phyloP scores from a whole-genome alignment of 352 stramenopile species.

The Pythium insidiosum region DNA sequence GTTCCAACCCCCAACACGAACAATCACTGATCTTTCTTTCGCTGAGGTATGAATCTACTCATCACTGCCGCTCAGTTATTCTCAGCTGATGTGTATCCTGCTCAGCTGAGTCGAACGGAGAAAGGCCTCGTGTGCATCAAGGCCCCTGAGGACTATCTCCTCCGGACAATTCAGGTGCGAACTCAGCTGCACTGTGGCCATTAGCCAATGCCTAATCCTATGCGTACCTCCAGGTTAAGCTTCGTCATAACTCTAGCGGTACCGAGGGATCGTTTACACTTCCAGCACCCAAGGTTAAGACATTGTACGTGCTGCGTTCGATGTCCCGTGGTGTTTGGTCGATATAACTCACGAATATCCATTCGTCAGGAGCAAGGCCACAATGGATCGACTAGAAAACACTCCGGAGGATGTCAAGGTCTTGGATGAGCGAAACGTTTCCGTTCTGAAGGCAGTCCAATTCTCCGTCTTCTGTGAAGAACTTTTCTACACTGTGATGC shows the following conservation, averaged over 20 bases:
- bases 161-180: conserved; percentile 65
- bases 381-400: conserved; percentile 52
- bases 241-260: background rate
- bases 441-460: conserved; percentile 69
- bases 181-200: conserved; percentile 12
- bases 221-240: too few species aligned
- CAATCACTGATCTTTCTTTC: conserved; percentile 71
- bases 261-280: conserved; percentile 25
- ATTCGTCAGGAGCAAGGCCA: conserved; percentile 43
- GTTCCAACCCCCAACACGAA: conserved; percentile 62
- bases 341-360: too few species aligned
- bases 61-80: background rate
- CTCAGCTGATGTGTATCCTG: too few species aligned
- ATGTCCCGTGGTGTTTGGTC: too few species aligned
- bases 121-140: conserved; percentile 74
- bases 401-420: conserved; percentile 50
- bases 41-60: conserved; percentile 41
- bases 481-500: conserved; percentile 78
- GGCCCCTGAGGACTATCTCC: conserved; percentile 67
- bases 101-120: conserved; percentile 76
- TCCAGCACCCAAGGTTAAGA: conserved; percentile 1
- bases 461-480: conserved; percentile 86
- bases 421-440: conserved; percentile 59
- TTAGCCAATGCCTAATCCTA: too few species aligned
- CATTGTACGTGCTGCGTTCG: background rate